Evolutionary conservation across 352 stramenopile genomes (phyloP), one percentile per base, ranked within the genome.

Genomic region (Globisporangium radiosum): DNA sequence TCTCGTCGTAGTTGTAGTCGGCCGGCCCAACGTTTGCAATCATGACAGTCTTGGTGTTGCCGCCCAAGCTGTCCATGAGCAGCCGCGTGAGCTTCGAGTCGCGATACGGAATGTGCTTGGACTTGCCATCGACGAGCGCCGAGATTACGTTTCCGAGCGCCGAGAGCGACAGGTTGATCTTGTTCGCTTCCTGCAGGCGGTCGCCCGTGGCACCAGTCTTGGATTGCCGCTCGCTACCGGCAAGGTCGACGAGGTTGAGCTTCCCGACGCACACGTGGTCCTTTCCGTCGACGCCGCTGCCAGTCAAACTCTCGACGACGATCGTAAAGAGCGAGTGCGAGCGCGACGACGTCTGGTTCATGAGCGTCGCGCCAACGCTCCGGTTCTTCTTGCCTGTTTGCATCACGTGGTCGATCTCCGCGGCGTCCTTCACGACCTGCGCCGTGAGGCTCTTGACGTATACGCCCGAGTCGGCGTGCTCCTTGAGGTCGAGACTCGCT

Each of bases 311-410:
- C 75, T 98, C 95, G 40, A 98, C 91, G 9, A 97, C 94, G 60
- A 99, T 97, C 47, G 90, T 88, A 65, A 99, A 99, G 65, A 99
- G 98, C 6, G 96, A 99, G 69, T 99, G 96, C 57, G 92, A 98
- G 56, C 97, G 88, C 50, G 92, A 98, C 50, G 91, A 98, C 39
- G 91, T 85, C 64, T 98, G 94, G 71, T 99, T 99, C 96, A 99
- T 99, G 33, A 93, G 81, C 17, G 96, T 99, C 19, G 93, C 81
- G 40, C 92, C 96, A 25, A 99, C 92, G 60, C 81, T 86, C 38
- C 96, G 88, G 62, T 96, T 95, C 75, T 97, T 98, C 65, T 99
- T 97, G 47, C 97, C 97, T 13, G 80, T 78, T 59, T 95, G 88
- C 55, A 99, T 86, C 38, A 97, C 84, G 53, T 85, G 76, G 55